Base-by-base conservation (phyloP, 257 asterid genomes). In the Datura wrightii region DNA sequence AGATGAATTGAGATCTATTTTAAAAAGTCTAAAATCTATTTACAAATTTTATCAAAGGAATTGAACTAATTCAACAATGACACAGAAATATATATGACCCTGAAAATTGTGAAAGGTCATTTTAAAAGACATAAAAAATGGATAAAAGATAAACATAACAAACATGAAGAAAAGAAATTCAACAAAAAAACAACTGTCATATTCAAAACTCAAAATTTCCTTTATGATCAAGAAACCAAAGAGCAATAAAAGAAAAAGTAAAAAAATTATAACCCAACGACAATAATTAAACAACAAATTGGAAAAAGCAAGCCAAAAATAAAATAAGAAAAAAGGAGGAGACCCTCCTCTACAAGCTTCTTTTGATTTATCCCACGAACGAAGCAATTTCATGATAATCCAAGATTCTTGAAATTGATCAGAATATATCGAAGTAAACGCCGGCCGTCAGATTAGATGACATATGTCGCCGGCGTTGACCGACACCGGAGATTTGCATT, bases 391-490 rank as follows among this genome's bases (percentile, higher is more conserved):
- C 67, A 42, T 34, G 66, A 16, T 39, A 24, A 55, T 18, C 44
- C 36, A 60, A 13, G 31, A 34, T 83, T 83, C 46, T 79, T 44
- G 71, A 58, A 11, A 5, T 67, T 76, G 88, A 85, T 82, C 85
- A 67, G 54, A 14, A 69, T 41, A 60, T 24, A 80, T 48, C 39
- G 46, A 18, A 52, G 19, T 72, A 74, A 16, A 44, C 50, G 11
- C 50, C 84, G 60, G 18, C 89, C 88, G 88, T 86, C 66, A 15
- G 92, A 86, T 88, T 90, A 78, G 92, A 93, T 91, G 97, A 92
- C 94, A 80, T 86, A 83, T 90, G 88, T 89, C 87, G 87, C 93
- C 88, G 85, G 89, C 93, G 91, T 54, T 83, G 91, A 90, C 89
- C 88, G 93, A 92, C 88, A 82, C 92, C 88, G 88, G 87, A 11